Base-by-base conservation (phyloP, 78 protist genomes). In the Dictyostelium firmibasis region DNA sequence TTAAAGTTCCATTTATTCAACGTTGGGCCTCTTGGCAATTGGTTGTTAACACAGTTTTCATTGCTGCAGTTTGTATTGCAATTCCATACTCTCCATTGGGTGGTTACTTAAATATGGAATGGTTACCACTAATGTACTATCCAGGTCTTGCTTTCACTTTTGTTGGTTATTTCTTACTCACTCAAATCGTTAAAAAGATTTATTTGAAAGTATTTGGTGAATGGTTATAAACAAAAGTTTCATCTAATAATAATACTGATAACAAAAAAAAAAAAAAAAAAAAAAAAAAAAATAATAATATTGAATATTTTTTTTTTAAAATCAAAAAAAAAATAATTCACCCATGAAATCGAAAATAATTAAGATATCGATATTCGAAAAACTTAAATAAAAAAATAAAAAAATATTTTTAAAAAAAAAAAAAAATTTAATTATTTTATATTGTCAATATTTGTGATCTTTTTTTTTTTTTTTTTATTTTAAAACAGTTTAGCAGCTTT, bases 11-110 rank as follows among this genome's bases (percentile, higher is more conserved):
- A 29, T 89, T 89, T 70, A 3, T 89, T 23, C 94, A 89, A 69
- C 94, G 94, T 89, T 89, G 94, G 94, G 94, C 86, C 11, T 89
- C 94, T 20, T 81, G 86, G 86, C 94, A 89, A 69, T 57, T 89
- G 4, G 18, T 60, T 23, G 79, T 89, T 9, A 89, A 89, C 10
- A 89, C 94, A 20, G 9, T 81, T 10, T 67, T 85, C 86, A 79
- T 89, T 11, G 94, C 88, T 70, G 81, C 14, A 50, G 29, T 69
- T 47, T 83, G 94, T 81, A 31, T 89, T 16, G 94, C 94, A 13
- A 53, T 89, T 69, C 94, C 94, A 43, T 89, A 89, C 75, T 20
- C 67, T 31, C 94, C 94, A 79, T 36, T 86, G 1, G 83, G 87
- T 47, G 0, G 0, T 2, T 70, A 43, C 72, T 35, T 89, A 5